Evolutionary conservation across 139 green algal species (phyloP), one percentile per base, ranked within the genome.

Genomic region (Chlorella vulgaris): DNA sequence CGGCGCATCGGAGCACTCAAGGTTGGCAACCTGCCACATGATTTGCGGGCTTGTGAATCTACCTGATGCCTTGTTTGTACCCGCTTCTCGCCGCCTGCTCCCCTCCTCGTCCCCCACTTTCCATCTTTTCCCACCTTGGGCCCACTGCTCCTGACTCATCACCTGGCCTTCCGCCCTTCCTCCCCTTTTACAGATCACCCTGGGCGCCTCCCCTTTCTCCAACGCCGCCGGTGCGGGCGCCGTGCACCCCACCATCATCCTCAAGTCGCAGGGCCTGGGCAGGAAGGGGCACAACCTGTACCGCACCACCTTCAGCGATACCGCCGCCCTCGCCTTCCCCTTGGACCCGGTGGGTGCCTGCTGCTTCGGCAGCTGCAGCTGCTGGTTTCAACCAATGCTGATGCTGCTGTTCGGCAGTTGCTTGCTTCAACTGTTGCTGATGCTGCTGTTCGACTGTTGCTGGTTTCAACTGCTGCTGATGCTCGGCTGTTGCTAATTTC

Each of bases 11-110:
- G 74, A 3, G 81, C 60, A 1, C 81, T 86, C 22, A 58, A 70
- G 61, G 81, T 51, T 26, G 62, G 33, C 24, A 39, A 35, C 62
- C 92, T 95, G 83, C 89, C 95, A 89, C 88, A 92, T 93, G 89
- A 95, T 95, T 88, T 26, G 50, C 18, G 18, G 18, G 24, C 60
- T 26, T 39, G 29, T 29, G n/a, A 31, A 42, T n/a, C n/a, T 22
- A 39, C 13, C 13, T 58, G 47, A 10, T 58, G 47, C 47, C 15
- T 10, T 58, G 10, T 58, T 58, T 10, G 47, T 15, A 58, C 47
- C 47, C 47, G 10, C 15, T 58, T 15, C 47, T 15, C 15, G 47
- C 13, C 15, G 47, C 47, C 47, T 15, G 15, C 47, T 24, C 47
- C 10, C 47, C 47, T 58, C 47, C 47, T n/a, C n/a, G n/a, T n/a